phyloP scores from a whole-genome alignment of 2,329 filamentous ascomycete species.

The Colletotrichum sublineola region DNA sequence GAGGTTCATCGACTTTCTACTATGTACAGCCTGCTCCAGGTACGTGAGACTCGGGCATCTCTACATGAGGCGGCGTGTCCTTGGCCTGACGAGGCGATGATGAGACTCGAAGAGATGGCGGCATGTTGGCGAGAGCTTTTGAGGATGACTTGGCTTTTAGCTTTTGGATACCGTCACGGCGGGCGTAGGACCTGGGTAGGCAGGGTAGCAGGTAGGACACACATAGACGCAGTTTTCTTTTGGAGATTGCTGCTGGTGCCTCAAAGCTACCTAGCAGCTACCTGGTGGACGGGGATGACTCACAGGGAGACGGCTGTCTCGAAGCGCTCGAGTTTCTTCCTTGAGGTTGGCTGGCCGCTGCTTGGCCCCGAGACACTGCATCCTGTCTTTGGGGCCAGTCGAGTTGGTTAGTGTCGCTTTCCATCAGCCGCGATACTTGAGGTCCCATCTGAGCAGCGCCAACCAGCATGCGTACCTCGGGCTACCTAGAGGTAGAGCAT shows the following conservation, averaged over 20 bases:
- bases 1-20: neutral
- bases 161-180: too few species aligned
- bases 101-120: too few species aligned
- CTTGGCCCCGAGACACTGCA: slow-evolving; percentile 5
- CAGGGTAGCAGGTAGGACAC: too few species aligned
- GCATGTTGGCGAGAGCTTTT: too few species aligned
- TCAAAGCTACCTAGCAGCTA: neutral
- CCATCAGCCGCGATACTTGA: neutral
- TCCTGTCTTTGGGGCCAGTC: neutral
- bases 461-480: neutral
- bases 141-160: too few species aligned
- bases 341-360: slow-evolving; percentile 10
- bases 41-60: slow-evolving; percentile 13
- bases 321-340: neutral
- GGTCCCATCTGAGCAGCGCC: neutral
- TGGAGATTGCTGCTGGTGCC: neutral
- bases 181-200: too few species aligned
- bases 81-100: neutral
- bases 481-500: neutral
- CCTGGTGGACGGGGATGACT: neutral
- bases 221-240: neutral
- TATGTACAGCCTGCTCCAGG: neutral
- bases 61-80: slow-evolving; percentile 8
- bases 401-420: neutral
- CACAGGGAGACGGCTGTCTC: neutral